Base-by-base conservation (phyloP, 495 filamentous ascomycete genomes). In the Penicillium subrubescens region DNA sequence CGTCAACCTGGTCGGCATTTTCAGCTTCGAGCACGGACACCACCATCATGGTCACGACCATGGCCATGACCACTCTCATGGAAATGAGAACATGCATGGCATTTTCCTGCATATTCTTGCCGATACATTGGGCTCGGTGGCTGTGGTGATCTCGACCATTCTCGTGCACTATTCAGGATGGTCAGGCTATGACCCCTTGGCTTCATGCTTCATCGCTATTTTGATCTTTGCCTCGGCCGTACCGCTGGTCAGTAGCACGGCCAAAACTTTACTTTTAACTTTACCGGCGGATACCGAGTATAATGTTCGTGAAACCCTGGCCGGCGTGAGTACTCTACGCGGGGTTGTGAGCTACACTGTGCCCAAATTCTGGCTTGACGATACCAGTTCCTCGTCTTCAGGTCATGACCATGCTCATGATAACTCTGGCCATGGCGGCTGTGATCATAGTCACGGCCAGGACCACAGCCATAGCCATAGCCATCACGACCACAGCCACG, bases 81-180 rank as follows among this genome's bases (percentile, higher is more conserved):
- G 91, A 59, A 97, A 96, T 73, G 96, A 99, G 69, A 99, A 99
- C 70, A 98, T 99, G 96, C 88, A 94, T 64, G 95, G 95, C n/a
- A 98, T 99, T 64, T 99, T 94, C 79, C 80, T 99, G 10, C 95
- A 99, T 70, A 91, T 99, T 59, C 82, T 98, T 5, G 96, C 94
- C 10, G 95, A 99, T 73, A 96, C 96, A 0, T 87, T 98, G 21
- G 95, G 95, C 14, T 97, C 93, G 39, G 91, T 93, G 17, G 94
- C 94, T 14, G 95, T 99, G 51, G 96, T 99, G 59, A 88, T 94
- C 48, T 97, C 93, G 12, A 98, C 95, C 5, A 79, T 92, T 0
- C 82, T 97, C 3, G 94, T 96, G 5, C 89, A 96, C 71, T 90
- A 91, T 66, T 87, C 89, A 62, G 89, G 88, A 48, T 98, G 94